Percentiles rank a stretch among this genome's conserved stretches.
These are phyloP conservation scores for Trichoderma afroharzianum DNA, from an alignment of 2,329 filamentous ascomycete species.

Conservation along the genomic window DNA sequence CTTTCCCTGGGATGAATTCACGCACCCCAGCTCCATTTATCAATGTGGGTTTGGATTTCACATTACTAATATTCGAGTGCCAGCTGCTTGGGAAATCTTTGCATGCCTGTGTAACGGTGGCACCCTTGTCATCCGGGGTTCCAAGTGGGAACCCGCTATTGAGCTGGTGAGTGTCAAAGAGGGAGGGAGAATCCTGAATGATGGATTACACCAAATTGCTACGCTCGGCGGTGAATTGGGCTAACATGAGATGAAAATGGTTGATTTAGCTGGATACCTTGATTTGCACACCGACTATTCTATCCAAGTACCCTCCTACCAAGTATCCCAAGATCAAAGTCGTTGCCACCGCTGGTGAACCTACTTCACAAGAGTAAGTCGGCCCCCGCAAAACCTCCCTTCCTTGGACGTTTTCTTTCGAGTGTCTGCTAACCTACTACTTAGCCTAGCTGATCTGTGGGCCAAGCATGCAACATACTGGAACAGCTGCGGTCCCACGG, in stretches of 20 bases:
- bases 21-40: constrained; percentile 15
- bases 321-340: constrained; percentile 50
- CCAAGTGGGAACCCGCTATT: constrained; percentile 46
- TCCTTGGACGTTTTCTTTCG: neutral
- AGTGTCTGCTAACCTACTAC: neutral
- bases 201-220: neutral
- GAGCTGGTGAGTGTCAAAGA: constrained; percentile 35
- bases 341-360: constrained; percentile 54
- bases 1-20: neutral
- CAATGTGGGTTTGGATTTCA: neutral
- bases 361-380: constrained; percentile 42
- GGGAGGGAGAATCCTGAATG: neutral
- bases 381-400: neutral
- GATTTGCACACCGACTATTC: constrained; percentile 53
- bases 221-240: neutral
- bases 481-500: constrained; percentile 59
- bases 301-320: constrained; percentile 45
- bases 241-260: neutral
- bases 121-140: constrained; percentile 50
- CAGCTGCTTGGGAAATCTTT: constrained; percentile 60
- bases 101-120: constrained; percentile 55
- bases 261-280: constrained; percentile 45
- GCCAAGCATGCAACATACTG: constrained; percentile 45
- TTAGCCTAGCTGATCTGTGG: constrained; percentile 52
- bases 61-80: constrained; percentile 15